phyloP scores from a whole-genome alignment of 2,329 filamentous ascomycete species.

The Penicillium sp. region DNA sequence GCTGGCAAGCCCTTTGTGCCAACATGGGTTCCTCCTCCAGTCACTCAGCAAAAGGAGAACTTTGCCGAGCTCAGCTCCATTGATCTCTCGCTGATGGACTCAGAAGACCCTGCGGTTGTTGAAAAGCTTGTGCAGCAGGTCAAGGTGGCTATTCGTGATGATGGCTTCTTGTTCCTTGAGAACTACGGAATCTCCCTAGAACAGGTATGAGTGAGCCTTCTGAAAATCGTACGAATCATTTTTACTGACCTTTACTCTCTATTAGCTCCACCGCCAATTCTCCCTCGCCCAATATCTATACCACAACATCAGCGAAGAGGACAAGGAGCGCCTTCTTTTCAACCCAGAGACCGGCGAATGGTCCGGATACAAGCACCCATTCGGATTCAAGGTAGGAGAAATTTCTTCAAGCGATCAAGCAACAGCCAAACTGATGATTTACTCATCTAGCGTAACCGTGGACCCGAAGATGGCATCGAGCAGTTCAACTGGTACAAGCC shows the following conservation, averaged over 20 bases:
- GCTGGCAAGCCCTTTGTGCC: constrained; percentile 46
- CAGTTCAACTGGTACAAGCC: constrained; percentile 57
- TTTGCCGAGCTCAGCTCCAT: constrained; percentile 48
- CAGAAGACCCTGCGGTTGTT: constrained; percentile 45
- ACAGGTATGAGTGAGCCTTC: constrained; percentile 26
- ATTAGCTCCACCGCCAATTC: constrained; percentile 52
- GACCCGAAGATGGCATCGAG: constrained; percentile 52
- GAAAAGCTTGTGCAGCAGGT: constrained; percentile 46
- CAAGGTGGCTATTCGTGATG: constrained; percentile 46
- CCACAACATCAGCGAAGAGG: constrained; percentile 52
- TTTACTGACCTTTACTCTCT: background rate
- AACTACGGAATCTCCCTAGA: constrained; percentile 54
- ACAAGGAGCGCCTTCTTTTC: constrained; percentile 52
- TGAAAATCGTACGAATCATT: background rate
- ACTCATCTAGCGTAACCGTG: constrained; percentile 41
- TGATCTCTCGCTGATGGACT: constrained; percentile 48
- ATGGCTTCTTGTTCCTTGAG: constrained; percentile 51
- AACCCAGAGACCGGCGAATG: constrained; percentile 51
- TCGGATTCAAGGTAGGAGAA: constrained; percentile 45
- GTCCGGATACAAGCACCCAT: constrained; percentile 54
- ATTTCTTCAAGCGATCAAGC: background rate
- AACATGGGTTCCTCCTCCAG: constrained; percentile 47
- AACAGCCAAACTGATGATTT: background rate
- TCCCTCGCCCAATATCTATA: constrained; percentile 54
- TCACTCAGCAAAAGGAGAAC: constrained; percentile 48